These are phyloP conservation scores for Fistulifera pelliculosa DNA, from an alignment of 108 stramenopile species.

Conservation along the genomic window DNA sequence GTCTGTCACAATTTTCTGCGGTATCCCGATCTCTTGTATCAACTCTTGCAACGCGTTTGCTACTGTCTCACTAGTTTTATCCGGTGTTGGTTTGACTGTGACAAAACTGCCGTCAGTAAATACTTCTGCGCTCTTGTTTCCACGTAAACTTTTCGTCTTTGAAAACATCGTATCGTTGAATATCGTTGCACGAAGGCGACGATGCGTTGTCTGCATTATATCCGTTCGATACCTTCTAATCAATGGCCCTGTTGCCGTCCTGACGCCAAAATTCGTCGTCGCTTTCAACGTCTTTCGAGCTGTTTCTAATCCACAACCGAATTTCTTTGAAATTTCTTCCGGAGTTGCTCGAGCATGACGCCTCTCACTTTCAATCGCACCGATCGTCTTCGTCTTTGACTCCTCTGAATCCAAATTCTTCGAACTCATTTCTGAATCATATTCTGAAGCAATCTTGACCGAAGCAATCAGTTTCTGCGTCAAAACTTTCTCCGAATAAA, in stretches of 20 bases:
- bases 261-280: constrained; percentile 2
- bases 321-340: no score
- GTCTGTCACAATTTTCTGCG: constrained; percentile 6
- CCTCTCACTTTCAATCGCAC: no score
- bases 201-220: not conserved
- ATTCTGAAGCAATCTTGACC: not conserved
- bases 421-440: no score
- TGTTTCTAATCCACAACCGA: constrained; percentile 2
- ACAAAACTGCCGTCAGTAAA: not conserved
- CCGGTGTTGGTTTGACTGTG: not conserved
- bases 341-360: no score
- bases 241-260: not conserved
- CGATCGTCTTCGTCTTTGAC: no score
- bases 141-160: constrained; percentile 5
- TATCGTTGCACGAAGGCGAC: not conserved
- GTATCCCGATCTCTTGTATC: constrained; percentile 25
- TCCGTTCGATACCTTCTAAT: not conserved
- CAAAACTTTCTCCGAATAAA: not conserved
- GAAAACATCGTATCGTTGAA: constrained; percentile 10
- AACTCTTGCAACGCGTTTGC: not conserved
- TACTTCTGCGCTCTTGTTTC: constrained; percentile 7
- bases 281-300: constrained; percentile 7
- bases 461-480: not conserved
- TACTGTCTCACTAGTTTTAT: not conserved
- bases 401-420: no score